These are phyloP conservation scores for Calocybe gangraenosa DNA, from an alignment of 768 basidiomycete species.

Conservation along the genomic window DNA sequence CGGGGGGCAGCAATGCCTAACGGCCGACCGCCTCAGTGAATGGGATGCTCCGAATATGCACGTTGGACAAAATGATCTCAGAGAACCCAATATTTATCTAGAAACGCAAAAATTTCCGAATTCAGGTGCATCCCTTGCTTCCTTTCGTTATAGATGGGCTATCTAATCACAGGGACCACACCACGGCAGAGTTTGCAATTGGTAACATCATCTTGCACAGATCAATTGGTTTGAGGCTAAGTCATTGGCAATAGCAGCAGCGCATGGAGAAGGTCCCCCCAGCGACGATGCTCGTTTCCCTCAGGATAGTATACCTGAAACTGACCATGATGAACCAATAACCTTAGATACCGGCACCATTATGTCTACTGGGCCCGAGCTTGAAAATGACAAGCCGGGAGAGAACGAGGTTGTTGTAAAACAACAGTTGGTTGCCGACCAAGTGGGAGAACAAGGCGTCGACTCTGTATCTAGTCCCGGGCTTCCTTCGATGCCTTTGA, in stretches of 20 bases:
- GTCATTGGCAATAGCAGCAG: constrained; percentile 25
- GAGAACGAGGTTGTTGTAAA: neutral
- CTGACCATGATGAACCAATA: constrained; percentile 6
- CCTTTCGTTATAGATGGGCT: too few relatives aligned
- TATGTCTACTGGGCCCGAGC: neutral
- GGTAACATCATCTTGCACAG: too few relatives aligned
- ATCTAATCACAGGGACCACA: too few relatives aligned
- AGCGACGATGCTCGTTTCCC: constrained; percentile 20
- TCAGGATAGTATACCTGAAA: neutral
- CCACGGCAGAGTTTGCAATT: too few relatives aligned
- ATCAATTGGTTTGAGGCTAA: too few relatives aligned
- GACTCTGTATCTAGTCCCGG: neutral
- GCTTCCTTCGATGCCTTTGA: too few relatives aligned
- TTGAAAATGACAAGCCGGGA: neutral
- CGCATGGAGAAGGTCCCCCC: constrained; percentile 30
- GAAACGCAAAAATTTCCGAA: too few relatives aligned
- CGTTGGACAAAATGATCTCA: neutral
- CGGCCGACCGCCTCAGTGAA: constrained; percentile 8
- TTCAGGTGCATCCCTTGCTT: too few relatives aligned
- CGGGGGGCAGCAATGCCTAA: neutral
- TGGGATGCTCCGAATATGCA: neutral
- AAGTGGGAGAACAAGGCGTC: neutral
- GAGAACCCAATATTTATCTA: too few relatives aligned
- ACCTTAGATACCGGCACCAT: neutral
- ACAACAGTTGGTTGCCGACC: neutral